Evolutionary conservation across 2,329 filamentous ascomycete species (phyloP).

Genomic region (Penicillium griseofulvum): DNA sequence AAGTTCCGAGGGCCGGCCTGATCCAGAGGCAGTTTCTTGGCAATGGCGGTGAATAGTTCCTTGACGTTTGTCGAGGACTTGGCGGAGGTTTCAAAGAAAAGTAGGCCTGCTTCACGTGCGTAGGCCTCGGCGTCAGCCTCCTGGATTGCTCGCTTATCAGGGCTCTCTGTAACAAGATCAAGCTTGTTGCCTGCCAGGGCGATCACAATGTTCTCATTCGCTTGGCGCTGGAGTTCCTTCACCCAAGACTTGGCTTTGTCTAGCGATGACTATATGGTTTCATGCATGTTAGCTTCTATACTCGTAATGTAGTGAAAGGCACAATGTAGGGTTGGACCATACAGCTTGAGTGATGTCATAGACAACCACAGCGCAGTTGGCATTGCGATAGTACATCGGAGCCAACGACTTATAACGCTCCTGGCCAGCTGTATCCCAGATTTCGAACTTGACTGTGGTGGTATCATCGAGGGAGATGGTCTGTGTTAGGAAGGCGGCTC

Average conservation of each 20-base stretch:
- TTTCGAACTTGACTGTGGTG: conserved; percentile 99
- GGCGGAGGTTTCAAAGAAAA: conserved; percentile 98
- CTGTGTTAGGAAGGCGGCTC: conserved; percentile 97
- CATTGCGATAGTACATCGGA: conserved; percentile 99
- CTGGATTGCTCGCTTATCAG: conserved; percentile 89
- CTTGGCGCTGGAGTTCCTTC: conserved; percentile 96
- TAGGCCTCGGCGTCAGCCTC: conserved; percentile 93
- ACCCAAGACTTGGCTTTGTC: conserved; percentile 99
- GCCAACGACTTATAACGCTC: conserved; percentile 98
- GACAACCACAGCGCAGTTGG: conserved; percentile 97
- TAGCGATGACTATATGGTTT: conserved; percentile 69
- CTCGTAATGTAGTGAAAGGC: conserved; percentile 1
- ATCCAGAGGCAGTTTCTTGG: conserved; percentile 94
- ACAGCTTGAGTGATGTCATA: conserved; percentile 99
- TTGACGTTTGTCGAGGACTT: conserved; percentile 96
- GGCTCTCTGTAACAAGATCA: conserved; percentile 89
- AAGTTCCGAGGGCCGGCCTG: conserved; percentile 90
- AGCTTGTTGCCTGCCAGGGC: conserved; percentile 97
- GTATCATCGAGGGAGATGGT: conserved; percentile 97
- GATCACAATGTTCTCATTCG: conserved; percentile 99
- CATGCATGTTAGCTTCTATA: conserved; percentile 15
- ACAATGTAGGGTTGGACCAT: conserved; percentile 42
- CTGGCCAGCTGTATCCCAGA: conserved; percentile 98
- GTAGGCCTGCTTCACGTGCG: conserved; percentile 83
- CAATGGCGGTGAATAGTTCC: conserved; percentile 95